A percentile compares a stretch with the other conserved stretches of the same genome.
Evolutionary conservation across 2,329 filamentous ascomycete species (phyloP).

Genomic region (Sporothrix euskadiensis): DNA sequence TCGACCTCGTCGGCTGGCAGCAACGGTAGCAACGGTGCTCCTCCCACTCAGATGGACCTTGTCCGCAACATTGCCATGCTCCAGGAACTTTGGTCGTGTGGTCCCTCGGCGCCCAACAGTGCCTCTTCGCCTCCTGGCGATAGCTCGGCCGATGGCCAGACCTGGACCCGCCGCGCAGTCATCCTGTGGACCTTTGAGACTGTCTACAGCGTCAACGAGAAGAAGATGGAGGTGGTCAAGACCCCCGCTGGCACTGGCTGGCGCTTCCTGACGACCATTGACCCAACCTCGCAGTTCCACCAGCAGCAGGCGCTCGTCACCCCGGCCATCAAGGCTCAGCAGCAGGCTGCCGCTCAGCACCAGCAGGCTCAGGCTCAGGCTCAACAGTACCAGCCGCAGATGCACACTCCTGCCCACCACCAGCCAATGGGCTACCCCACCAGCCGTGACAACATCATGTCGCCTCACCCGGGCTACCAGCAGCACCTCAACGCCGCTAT

Average conservation of each 20-base stretch:
- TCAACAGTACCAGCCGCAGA: constrained; percentile 22
- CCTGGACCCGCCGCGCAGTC: constrained; percentile 60
- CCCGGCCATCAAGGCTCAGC: constrained; percentile 20
- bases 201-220: constrained; percentile 47
- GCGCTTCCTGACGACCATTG: constrained; percentile 63
- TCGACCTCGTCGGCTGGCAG: constrained; percentile 33
- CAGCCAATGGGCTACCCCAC: constrained; percentile 33
- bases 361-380: constrained; percentile 15
- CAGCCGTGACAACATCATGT: constrained; percentile 52
- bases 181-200: constrained; percentile 65
- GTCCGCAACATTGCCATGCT: constrained; percentile 65
- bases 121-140: constrained; percentile 32
- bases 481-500: constrained; percentile 57
- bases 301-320: constrained; percentile 50
- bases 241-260: constrained; percentile 58
- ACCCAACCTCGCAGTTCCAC: constrained; percentile 60
- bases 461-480: constrained; percentile 52
- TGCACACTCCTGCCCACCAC: constrained; percentile 20
- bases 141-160: constrained; percentile 27
- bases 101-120: constrained; percentile 42
- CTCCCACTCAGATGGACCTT: constrained; percentile 54
- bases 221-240: constrained; percentile 47
- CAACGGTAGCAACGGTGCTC: constrained; percentile 32
- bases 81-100: constrained; percentile 63
- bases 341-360: constrained; percentile 10